Evolutionary conservation across 768 basidiomycete species (phyloP), one percentile per base, ranked within the genome.

Genomic region (Gautieria morchelliformis): DNA sequence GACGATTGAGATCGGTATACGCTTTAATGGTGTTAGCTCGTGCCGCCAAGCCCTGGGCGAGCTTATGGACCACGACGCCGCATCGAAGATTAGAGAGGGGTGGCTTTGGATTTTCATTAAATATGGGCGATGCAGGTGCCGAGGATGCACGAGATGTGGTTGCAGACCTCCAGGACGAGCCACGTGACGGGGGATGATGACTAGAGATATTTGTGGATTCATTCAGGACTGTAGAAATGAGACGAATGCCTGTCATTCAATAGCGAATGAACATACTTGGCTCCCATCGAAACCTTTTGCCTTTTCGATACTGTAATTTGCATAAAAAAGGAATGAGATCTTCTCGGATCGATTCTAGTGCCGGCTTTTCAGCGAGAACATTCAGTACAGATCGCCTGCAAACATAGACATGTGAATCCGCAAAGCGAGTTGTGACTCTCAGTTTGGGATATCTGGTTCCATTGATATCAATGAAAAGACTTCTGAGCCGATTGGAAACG

Each of bases 271-370:
- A 40, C 17, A 32, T 50, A 87, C 87, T 70, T 60, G 71, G 69
- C 33, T 73, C 78, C 61, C 87, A 88, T 69, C 82, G 85, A 48
- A 68, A 70, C 61, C 74, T 74, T 63, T 81, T 84, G 15, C 75
- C 74, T 10, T 73, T 72, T 58, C 84, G 84, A 67, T 92, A 92
- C 60, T 89, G 88, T 6, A 89, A 72, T 66, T 90, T 93, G 71
- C 91, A 88, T 56, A 96, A 66, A 90, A 93, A 96, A 0, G 94
- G 94, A 11, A 97, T 67, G 64, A 96, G 89, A 59, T 96, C 92
- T 68, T 94, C 88, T 52, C 87, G 78, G 52, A 97, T 76, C 15
- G 93, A 95, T 52, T 90, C 85, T 42, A 93, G 76, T 62, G 83
- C 78, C 5, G 71, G 72, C 63, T 89, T 89, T 40, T 68, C 53